phyloP scores from a whole-genome alignment of 768 basidiomycete genomes.

The Tulasnella sp. region DNA sequence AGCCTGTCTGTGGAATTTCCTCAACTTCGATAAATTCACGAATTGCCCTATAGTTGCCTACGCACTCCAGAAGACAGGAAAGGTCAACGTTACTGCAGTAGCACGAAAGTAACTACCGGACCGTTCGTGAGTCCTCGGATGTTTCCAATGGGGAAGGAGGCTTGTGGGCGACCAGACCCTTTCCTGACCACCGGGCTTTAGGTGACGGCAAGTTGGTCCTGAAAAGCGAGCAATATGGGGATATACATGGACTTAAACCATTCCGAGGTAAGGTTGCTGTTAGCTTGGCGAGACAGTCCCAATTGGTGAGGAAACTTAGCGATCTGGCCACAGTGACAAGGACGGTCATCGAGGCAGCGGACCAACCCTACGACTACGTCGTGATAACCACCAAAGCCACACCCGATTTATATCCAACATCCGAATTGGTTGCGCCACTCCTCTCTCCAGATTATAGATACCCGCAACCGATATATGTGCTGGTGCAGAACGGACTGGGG shows the following conservation, averaged over 20 bases:
- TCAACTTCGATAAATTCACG: too few species aligned
- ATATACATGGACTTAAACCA: conserved; percentile 52
- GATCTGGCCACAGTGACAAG: conserved; percentile 43
- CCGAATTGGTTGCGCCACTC: conserved; percentile 49
- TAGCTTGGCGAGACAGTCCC: background rate
- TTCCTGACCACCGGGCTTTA: background rate
- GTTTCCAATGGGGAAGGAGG: background rate
- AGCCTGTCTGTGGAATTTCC: too few species aligned
- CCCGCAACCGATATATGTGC: conserved; percentile 50
- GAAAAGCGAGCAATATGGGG: conserved; percentile 52
- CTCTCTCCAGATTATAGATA: conserved; percentile 41
- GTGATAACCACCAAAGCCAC: conserved; percentile 63
- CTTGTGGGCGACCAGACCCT: background rate
- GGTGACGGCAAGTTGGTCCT: conserved; percentile 40
- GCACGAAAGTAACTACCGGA: conserved; percentile 60
- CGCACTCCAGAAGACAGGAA: conserved; percentile 49
- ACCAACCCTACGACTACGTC: conserved; percentile 55
- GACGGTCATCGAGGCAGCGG: conserved; percentile 52
- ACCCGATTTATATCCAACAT: conserved; percentile 54
- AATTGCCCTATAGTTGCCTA: conserved; percentile 40
- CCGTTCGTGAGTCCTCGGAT: conserved; percentile 39
- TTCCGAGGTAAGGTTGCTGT: conserved; percentile 41
- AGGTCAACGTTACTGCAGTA: conserved; percentile 62
- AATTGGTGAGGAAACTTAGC: conserved; percentile 4
- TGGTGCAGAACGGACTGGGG: conserved; percentile 65